Evolutionary conservation across 2,329 filamentous ascomycete species (phyloP), one percentile per base, ranked within the genome.

Genomic region (Alternaria arbusti): DNA sequence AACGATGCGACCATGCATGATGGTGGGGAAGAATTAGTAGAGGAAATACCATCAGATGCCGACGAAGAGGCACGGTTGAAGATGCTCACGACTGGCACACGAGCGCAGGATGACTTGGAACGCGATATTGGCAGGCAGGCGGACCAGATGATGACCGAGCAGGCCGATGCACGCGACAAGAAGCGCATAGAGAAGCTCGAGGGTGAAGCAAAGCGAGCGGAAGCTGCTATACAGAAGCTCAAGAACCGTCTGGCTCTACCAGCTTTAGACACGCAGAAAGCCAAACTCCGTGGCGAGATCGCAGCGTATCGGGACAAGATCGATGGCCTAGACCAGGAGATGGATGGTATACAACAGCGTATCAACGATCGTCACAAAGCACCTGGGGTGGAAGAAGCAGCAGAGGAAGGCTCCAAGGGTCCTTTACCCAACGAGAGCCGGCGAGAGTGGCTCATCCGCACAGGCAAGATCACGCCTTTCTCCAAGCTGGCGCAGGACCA

Each of bases 381-480:
- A n/a, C 83, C 83, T 32, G 82, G 82, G 11, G 79, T 80, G 4
- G 80, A 82, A 2, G 82, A 84, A 10, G 71, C 80, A 8, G 68
- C 67, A 1, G 80, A 79, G 28, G 76, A 80, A 20, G 83, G 81
- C 50, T 86, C 86, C 26, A 88, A 86, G 56, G 85, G 86, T 62
- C 88, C 88, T 57, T 81, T 95, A 60, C 89, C 92, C 1, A 92
- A 92, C 64, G 96, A 98, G 82, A 93, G 88, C 23, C 89, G 93
- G 64, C 88, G 94, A 54, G 94, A 97, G 50, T 99, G 92, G 77
- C 86, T 99, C 50, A 96, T 99, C 52, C 89, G 96, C 26, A 99
- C 95, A 0, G 96, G 96, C 65, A 98, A 98, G 81, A 98, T 99
- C 70, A 99, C 96, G 0, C 96, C 96, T 0, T 99, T 99, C 74